Conservation (phyloP, 768 basidiomycete species). For the Cyathus striatus region DNA sequence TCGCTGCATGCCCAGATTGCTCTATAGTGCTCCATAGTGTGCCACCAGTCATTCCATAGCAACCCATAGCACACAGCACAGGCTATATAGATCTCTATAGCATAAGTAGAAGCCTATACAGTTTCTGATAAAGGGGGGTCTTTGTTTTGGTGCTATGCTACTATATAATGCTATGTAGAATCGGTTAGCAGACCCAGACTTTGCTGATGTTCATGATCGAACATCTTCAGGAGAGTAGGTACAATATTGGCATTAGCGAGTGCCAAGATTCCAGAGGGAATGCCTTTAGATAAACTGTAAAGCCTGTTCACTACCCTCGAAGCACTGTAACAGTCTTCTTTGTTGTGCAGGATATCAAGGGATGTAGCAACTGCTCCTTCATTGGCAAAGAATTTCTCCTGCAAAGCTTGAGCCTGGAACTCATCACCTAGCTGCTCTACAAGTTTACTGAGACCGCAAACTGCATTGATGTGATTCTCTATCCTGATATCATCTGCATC, state of each 20-base stretch:
- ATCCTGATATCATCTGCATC: neutral
- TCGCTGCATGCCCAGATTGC: too few relatives aligned
- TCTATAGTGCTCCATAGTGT: too few relatives aligned
- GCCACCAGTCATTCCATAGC: too few relatives aligned
- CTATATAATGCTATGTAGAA: too few relatives aligned
- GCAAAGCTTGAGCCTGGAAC: neutral
- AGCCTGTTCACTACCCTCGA: conserved; percentile 1
- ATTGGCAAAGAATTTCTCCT: conserved; percentile 7
- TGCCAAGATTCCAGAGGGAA: conserved; percentile 6
- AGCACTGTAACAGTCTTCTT: conserved; percentile 7
- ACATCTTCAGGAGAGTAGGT: conserved; percentile 7
- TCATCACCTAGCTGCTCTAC: neutral
- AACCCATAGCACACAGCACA: too few relatives aligned
- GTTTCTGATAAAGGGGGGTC: too few relatives aligned
- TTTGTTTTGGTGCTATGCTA: too few relatives aligned
- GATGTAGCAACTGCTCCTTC: neutral
- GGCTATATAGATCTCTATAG: too few relatives aligned
- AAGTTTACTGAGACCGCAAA: neutral
- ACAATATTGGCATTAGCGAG: conserved; percentile 4
- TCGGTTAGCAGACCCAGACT: too few relatives aligned
- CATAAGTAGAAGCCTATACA: too few relatives aligned
- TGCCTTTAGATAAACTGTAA: conserved; percentile 5
- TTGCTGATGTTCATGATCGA: too few relatives aligned
- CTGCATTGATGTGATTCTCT: neutral
- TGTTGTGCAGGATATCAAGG: conserved; percentile 1